phyloP scores from a whole-genome alignment of 2,329 filamentous ascomycete genomes.

The Colletotrichum aenigma region DNA sequence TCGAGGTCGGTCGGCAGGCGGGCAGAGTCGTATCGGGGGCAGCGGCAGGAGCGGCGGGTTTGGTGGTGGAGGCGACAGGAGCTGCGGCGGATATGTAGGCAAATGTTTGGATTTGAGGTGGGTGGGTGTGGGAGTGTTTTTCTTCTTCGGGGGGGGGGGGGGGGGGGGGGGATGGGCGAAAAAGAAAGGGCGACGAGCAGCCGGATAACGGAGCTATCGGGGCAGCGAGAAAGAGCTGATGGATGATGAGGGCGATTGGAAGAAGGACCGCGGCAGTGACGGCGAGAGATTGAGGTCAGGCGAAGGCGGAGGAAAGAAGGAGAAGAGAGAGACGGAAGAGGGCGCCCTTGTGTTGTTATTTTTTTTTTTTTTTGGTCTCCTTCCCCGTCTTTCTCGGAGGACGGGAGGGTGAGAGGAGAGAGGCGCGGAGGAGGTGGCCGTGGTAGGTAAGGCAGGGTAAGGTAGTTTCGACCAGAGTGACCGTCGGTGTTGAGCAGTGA shows the following conservation, averaged over 20 bases:
- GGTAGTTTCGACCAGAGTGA: not conserved
- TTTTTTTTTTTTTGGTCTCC: not conserved
- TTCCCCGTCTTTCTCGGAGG: not conserved
- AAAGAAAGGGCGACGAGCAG: not conserved
- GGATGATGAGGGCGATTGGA: not conserved
- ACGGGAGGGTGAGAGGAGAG: not conserved
- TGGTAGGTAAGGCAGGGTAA: not conserved
- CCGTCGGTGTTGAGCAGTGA: not conserved
- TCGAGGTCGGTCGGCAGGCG: not conserved
- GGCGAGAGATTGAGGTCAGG: not conserved
- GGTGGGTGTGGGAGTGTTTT: not conserved
- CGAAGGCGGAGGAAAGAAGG: not conserved
- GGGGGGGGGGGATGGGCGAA: not conserved
- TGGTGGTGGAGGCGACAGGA: not conserved
- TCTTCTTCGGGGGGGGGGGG: not conserved
- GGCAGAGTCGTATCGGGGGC: constrained; percentile 4
- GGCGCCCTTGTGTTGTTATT: not conserved
- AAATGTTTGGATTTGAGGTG: not conserved
- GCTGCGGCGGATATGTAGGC: not conserved
- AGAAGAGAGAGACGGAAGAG: not conserved
- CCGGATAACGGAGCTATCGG: not conserved
- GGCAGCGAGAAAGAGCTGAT: not conserved
- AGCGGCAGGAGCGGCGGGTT: not conserved
- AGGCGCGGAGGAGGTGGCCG: not conserved
- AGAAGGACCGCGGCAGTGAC: not conserved